phyloP scores from a whole-genome alignment of 2,329 filamentous ascomycete genomes.

The Hypoxylon sp. region DNA sequence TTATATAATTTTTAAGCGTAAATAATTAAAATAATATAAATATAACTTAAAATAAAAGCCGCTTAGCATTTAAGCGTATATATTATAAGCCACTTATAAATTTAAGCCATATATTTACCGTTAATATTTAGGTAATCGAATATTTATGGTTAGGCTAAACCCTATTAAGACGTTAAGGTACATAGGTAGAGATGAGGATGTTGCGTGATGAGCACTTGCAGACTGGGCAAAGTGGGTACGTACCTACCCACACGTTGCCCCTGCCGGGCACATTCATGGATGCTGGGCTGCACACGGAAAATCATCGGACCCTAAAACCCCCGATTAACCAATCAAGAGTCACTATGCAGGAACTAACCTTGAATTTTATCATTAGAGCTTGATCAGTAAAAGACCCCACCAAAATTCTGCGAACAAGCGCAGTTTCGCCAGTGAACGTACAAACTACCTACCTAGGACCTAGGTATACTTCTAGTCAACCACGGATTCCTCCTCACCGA shows the following conservation, averaged over 20 bases:
- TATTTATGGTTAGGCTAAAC: too few relatives aligned
- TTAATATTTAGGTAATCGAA: too few relatives aligned
- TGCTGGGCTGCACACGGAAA: constrained; percentile 6
- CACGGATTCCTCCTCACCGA: background rate
- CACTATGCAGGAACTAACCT: constrained; percentile 8
- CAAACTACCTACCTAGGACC: too few relatives aligned
- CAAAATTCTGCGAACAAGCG: constrained; percentile 36
- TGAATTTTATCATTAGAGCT: constrained; percentile 37
- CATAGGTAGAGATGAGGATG: too few relatives aligned
- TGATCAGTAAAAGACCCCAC: constrained; percentile 32
- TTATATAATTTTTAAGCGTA: too few relatives aligned
- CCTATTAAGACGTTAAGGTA: too few relatives aligned
- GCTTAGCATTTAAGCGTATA: too few relatives aligned
- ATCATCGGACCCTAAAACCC: constrained; percentile 28
- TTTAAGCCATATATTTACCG: too few relatives aligned
- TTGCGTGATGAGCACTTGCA: too few relatives aligned
- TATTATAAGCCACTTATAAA: too few relatives aligned
- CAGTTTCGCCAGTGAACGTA: constrained; percentile 25
- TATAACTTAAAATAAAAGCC: too few relatives aligned
- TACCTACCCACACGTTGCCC: background rate
- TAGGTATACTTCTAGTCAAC: background rate
- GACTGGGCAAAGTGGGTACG: background rate
- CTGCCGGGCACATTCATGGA: background rate
- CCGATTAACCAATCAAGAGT: constrained; percentile 28
- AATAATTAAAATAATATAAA: too few relatives aligned